A percentile compares a stretch with the other conserved stretches of the same genome.
Evolutionary conservation across 192 early-diverging fungal species (phyloP).

Genomic region (Bifiguratus adelaidae): DNA sequence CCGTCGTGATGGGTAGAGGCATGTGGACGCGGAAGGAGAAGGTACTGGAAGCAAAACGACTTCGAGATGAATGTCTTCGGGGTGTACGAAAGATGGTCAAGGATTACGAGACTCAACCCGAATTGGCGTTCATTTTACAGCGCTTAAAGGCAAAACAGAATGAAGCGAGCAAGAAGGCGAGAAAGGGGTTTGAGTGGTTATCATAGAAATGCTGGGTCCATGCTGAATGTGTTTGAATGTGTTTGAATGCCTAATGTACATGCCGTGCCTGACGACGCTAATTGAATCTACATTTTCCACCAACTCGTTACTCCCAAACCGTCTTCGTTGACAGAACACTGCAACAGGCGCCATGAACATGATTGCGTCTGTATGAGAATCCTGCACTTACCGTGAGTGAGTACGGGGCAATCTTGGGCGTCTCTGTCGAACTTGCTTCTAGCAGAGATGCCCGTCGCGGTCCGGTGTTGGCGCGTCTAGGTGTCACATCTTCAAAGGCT

Average conservation of each 20-base stretch:
- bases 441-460: slow-evolving; percentile 27
- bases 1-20: slow-evolving; percentile 20
- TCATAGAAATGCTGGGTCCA: not conserved
- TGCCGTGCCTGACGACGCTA: too few species aligned
- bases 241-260: too few species aligned
- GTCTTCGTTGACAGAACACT: too few species aligned
- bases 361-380: too few species aligned
- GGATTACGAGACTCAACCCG: slow-evolving; percentile 1
- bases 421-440: slow-evolving; percentile 33
- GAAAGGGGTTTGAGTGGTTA: not conserved
- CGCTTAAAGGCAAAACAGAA: not conserved
- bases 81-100: slow-evolving; percentile 6
- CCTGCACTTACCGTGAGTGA: slow-evolving; percentile 38
- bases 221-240: too few species aligned
- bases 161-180: not conserved
- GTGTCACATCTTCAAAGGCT: slow-evolving; percentile 66
- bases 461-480: slow-evolving; percentile 34
- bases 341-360: too few species aligned
- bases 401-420: slow-evolving; percentile 41
- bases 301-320: too few species aligned
- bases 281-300: too few species aligned
- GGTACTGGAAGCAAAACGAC: slow-evolving; percentile 12
- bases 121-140: slow-evolving; percentile 10
- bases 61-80: slow-evolving; percentile 7
- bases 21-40: slow-evolving; percentile 21